Base-by-base conservation (phyloP, 2,329 filamentous ascomycete genomes). In the Trichoderma atrobrunneum region DNA sequence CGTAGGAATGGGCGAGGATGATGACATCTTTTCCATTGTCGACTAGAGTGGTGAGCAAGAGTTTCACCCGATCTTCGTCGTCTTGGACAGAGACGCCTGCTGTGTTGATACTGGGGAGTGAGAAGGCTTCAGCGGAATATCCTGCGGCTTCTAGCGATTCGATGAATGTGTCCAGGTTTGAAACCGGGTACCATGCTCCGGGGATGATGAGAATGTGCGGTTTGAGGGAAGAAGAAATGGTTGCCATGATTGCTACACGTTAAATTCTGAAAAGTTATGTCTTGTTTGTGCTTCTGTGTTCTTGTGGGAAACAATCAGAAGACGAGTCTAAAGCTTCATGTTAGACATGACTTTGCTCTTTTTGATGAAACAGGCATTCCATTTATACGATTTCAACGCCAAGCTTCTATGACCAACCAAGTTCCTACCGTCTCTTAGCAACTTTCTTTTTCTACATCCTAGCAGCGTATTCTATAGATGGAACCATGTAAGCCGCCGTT, bases 101-200 rank as follows among this genome's bases (percentile, higher is more conserved):
- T 51, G 39, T 32, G 51, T 43, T 28, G 3, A 65, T n/a, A 14
- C 39, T 65, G 7, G 28, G 62, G 1, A 48, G 43, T 1, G 39
- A 21, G 7, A 54, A 28, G n/a, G 43, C 26, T 12, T 32, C n/a
- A 8, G 62, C 26, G 5, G 62, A 28, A 32, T 54, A 65, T 3
- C 62, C 62, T 54, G 62, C 39, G 16, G 62, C 62, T 12, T 54
- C 28, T 16, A 65, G 39, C 7, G 39, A 30, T 5, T 11, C 16
- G 39, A 30, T 7, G 12, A 65, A 65, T 8, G 16, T 24, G 18
- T 30, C 62, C n/a, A 65, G 21, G 8, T 18, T 21, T 7, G 62
- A 65, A 12, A 18, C 28, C 4, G 62, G 39, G 14, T 65, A 28
- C 62, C 62, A 65, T n/a, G 62, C 62, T 21, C 62, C 62, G 26